Conservation (phyloP, 176 grass and related monocot genomes). For the Miscanthus lutarioriparius region DNA sequence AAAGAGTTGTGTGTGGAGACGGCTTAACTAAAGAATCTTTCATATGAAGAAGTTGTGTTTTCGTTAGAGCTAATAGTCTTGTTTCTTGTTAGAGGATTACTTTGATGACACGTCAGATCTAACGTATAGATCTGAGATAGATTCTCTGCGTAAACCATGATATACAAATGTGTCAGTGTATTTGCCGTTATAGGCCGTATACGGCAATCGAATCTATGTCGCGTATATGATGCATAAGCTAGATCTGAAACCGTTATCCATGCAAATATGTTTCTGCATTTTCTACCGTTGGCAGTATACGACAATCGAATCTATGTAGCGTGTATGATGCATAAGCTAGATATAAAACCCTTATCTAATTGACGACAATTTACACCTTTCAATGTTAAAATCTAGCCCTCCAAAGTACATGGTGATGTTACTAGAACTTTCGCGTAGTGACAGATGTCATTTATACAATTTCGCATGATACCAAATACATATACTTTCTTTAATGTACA, state of each 20-base stretch:
- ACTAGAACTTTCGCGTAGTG: not conserved
- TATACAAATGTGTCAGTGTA: accelerated
- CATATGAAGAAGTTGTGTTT: not conserved
- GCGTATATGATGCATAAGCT: accelerated
- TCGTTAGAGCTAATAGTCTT: accelerated
- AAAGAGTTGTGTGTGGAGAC: not conserved
- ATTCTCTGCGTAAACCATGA: accelerated
- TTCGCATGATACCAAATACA: not conserved
- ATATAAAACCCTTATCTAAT: accelerated
- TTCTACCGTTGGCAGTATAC: not conserved
- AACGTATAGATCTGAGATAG: accelerated
- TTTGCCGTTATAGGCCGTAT: not conserved
- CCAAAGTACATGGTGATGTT: not conserved
- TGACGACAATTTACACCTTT: not conserved
- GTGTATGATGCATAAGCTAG: not conserved
- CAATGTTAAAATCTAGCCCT: not conserved
- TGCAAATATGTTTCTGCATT: not conserved
- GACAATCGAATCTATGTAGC: not conserved
- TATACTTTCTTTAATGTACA: not conserved
- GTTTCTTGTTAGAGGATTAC: not conserved
- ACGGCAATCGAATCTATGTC: too few relatives aligned
- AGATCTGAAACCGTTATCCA: too few relatives aligned
- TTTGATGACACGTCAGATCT: not conserved
- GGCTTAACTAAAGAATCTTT: accelerated
- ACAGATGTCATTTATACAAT: accelerated